These are phyloP conservation scores for Saturnispora kantuleensis DNA, from an alignment of 805 yeast genomes.

Conservation along the genomic window DNA sequence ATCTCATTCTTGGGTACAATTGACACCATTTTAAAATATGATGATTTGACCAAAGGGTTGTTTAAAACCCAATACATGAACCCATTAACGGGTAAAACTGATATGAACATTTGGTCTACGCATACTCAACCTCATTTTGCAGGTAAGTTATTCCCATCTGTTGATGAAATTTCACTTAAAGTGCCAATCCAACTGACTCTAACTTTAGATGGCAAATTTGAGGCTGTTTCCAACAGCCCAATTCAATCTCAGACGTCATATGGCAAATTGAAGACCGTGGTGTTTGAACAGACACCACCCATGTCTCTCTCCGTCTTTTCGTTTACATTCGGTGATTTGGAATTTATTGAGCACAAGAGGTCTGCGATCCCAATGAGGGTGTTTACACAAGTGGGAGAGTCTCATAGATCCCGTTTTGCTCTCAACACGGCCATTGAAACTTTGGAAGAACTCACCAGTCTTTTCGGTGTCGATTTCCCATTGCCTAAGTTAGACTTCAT, in stretches of 20 bases:
- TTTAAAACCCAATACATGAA: slow-evolving; percentile 59
- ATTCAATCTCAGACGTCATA: slow-evolving; percentile 21
- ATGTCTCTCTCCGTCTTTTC: slow-evolving; percentile 59
- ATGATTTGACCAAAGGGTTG: slow-evolving; percentile 52
- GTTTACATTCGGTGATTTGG: slow-evolving; percentile 61
- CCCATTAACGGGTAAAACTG: slow-evolving; percentile 36
- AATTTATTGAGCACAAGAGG: slow-evolving; percentile 31
- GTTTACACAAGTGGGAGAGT: slow-evolving; percentile 46
- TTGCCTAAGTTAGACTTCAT: slow-evolving; percentile 56
- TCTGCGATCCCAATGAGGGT: slow-evolving; percentile 38
- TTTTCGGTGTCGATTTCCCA: slow-evolving; percentile 42
- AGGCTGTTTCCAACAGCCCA: slow-evolving; percentile 42
- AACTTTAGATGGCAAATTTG: slow-evolving; percentile 34
- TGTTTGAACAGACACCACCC: slow-evolving; percentile 44
- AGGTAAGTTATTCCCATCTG: slow-evolving; percentile 52
- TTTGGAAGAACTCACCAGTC: slow-evolving; percentile 38
- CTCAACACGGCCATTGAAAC: slow-evolving; percentile 37
- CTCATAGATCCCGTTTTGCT: slow-evolving; percentile 38
- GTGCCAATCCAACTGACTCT: slow-evolving; percentile 41
- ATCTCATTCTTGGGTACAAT: slow-evolving; percentile 43
- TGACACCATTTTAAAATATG: slow-evolving; percentile 38
- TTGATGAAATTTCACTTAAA: slow-evolving; percentile 55
- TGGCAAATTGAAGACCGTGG: slow-evolving; percentile 25
- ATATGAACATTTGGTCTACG: slow-evolving; percentile 50
- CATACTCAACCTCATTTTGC: slow-evolving; percentile 67